Evolutionary conservation across 257 asterid genomes (phyloP).

Genomic region (Osmanthus fragrans): DNA sequence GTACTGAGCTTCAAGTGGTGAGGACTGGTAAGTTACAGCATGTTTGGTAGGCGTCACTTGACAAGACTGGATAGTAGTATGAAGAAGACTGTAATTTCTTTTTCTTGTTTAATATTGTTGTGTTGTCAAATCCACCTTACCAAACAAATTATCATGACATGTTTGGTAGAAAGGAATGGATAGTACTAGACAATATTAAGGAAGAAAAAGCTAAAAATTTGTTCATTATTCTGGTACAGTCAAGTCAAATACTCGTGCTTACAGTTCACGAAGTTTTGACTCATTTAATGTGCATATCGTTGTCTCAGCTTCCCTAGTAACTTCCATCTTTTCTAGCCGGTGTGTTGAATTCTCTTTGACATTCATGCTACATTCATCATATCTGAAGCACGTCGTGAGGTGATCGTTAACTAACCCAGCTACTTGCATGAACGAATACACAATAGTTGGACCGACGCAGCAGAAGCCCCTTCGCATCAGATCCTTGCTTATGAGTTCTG

Average conservation of each 20-base stretch:
- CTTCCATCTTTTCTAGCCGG: slow-evolving; percentile 20
- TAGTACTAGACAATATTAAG: no score
- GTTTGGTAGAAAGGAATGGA: background rate
- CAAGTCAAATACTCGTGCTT: background rate
- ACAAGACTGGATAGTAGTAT: background rate
- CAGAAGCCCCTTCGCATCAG: slow-evolving; percentile 73
- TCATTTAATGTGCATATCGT: slow-evolving; percentile 4
- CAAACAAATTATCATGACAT: background rate
- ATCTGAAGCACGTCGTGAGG: slow-evolving; percentile 65
- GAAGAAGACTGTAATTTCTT: background rate
- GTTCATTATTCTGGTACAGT: background rate
- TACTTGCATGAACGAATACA: slow-evolving; percentile 80
- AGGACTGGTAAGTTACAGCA: background rate
- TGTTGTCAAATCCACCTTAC: background rate
- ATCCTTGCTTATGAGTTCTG: slow-evolving; percentile 75
- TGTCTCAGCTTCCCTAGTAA: slow-evolving; percentile 24
- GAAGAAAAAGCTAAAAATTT: background rate
- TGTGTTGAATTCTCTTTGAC: slow-evolving; percentile 22
- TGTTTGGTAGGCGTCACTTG: background rate
- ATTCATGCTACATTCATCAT: slow-evolving; percentile 41
- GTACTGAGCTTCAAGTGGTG: background rate
- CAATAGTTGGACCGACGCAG: slow-evolving; percentile 73
- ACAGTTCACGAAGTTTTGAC: slow-evolving; percentile 21
- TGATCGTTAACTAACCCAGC: slow-evolving; percentile 76
- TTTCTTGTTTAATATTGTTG: no score